phyloP scores from a whole-genome alignment of 345 rosid genomes.

The Sonneratia caseolaris region DNA sequence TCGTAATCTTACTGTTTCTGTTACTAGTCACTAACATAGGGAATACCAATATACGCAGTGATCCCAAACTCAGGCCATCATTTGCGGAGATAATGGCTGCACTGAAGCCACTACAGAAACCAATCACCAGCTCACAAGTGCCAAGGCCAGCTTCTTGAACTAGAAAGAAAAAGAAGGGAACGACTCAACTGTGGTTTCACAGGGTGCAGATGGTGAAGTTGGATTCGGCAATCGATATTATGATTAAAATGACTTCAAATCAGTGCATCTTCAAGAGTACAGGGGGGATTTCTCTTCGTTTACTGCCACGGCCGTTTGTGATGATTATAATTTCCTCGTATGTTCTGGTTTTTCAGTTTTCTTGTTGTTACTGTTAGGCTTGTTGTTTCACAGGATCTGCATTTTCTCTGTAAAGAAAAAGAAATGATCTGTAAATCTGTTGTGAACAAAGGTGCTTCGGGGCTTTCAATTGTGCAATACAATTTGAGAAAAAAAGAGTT shows the following conservation, averaged over 20 bases:
- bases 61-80: conserved; percentile 79
- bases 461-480: conserved; percentile 1
- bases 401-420: not conserved
- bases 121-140: conserved; percentile 30
- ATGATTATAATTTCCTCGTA: not conserved
- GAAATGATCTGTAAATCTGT: not conserved
- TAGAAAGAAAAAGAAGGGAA: not conserved
- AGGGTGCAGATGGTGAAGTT: not conserved
- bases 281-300: not conserved
- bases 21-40: conserved; percentile 2
- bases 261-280: not conserved
- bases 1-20: not conserved
- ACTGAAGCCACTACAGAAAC: conserved; percentile 74
- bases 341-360: not conserved
- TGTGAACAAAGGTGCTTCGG: not conserved
- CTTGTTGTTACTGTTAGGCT: not conserved
- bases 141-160: conserved; percentile 23
- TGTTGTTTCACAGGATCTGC: not conserved
- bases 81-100: conserved; percentile 83
- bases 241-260: not conserved
- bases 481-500: not conserved
- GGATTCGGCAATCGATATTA: not conserved
- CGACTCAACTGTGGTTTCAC: not conserved
- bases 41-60: conserved; percentile 26
- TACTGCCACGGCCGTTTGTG: not conserved